phyloP scores from a whole-genome alignment of 1,284 basidiomycete genomes.

The Stygiomarasmius scandens region DNA sequence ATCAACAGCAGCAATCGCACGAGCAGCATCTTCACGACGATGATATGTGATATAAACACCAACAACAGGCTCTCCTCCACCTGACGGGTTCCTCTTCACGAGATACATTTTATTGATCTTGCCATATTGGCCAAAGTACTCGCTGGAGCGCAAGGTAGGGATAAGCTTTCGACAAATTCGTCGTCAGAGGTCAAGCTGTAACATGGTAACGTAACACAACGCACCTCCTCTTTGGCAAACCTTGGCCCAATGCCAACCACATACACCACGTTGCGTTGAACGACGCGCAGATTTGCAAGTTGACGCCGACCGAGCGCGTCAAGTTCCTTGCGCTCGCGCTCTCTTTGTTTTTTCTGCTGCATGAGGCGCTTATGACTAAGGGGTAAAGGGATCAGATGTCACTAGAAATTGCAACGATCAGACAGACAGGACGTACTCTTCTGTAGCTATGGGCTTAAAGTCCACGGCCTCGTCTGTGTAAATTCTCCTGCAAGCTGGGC shows the following conservation, averaged over 20 bases:
- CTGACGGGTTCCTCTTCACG: conserved; percentile 83
- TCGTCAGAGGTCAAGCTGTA: background rate
- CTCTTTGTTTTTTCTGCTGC: conserved; percentile 94
- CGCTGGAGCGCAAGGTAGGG: conserved; percentile 90
- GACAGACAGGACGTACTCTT: conserved; percentile 73
- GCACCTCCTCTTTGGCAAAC: conserved; percentile 94
- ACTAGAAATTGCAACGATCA: background rate
- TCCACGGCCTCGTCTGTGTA: conserved; percentile 95
- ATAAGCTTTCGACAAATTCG: conserved; percentile 67
- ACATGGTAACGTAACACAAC: conserved; percentile 35
- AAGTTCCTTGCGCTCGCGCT: conserved; percentile 95
- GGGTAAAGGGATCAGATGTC: conserved; percentile 9
- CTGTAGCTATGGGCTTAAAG: conserved; percentile 93
- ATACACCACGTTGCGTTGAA: conserved; percentile 96
- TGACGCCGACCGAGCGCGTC: conserved; percentile 87
- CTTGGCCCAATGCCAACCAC: conserved; percentile 90
- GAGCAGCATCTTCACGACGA: conserved; percentile 92
- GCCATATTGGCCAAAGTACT: conserved; percentile 99
- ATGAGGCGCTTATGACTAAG: conserved; percentile 91
- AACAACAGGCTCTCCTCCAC: conserved; percentile 76
- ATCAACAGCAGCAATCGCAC: conserved; percentile 92
- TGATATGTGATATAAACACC: conserved; percentile 98
- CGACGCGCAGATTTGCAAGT: conserved; percentile 92
- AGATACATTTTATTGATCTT: conserved; percentile 97
- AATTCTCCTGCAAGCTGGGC: conserved; percentile 93